phyloP scores from a whole-genome alignment of 2,329 filamentous ascomycete species.

The Fusarium sp. region DNA sequence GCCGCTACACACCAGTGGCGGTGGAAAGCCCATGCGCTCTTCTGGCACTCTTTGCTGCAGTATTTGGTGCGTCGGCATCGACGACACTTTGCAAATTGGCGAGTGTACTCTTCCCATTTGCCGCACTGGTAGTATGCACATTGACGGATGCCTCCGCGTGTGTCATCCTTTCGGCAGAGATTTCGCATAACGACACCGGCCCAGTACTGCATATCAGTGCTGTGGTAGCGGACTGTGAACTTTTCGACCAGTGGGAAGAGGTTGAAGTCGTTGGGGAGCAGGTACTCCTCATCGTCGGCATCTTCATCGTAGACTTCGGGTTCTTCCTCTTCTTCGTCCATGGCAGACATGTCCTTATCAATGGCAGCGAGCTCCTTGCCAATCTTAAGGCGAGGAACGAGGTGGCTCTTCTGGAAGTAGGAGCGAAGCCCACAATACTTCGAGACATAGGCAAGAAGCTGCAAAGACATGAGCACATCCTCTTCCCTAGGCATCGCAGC shows the following conservation, averaged over 20 bases:
- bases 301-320: conserved; percentile 57
- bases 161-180: conserved; percentile 96
- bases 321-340: conserved; percentile 57
- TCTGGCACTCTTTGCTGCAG: conserved; percentile 99
- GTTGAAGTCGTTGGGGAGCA: conserved; percentile 94
- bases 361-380: conserved; percentile 83
- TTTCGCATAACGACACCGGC: conserved; percentile 99
- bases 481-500: conserved; percentile 96
- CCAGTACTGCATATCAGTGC: conserved; percentile 99
- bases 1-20: conserved; percentile 95
- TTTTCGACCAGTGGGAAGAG: conserved; percentile 98
- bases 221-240: conserved; percentile 95
- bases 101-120: conserved; percentile 96
- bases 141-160: conserved; percentile 90
- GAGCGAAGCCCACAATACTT: conserved; percentile 97
- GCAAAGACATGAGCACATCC: conserved; percentile 97
- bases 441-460: conserved; percentile 95
- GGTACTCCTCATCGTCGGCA: conserved; percentile 83
- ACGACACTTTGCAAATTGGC: conserved; percentile 97
- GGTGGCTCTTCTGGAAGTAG: conserved; percentile 94
- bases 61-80: conserved; percentile 97
- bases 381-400: conserved; percentile 92
- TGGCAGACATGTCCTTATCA: conserved; percentile 55
- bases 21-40: conserved; percentile 98
- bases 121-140: conserved; percentile 98